Percentiles rank a stretch among this genome's conserved stretches.
These are phyloP conservation scores for Chlorella vulgaris DNA, from an alignment of 139 green algal genomes.

Conservation along the genomic window DNA sequence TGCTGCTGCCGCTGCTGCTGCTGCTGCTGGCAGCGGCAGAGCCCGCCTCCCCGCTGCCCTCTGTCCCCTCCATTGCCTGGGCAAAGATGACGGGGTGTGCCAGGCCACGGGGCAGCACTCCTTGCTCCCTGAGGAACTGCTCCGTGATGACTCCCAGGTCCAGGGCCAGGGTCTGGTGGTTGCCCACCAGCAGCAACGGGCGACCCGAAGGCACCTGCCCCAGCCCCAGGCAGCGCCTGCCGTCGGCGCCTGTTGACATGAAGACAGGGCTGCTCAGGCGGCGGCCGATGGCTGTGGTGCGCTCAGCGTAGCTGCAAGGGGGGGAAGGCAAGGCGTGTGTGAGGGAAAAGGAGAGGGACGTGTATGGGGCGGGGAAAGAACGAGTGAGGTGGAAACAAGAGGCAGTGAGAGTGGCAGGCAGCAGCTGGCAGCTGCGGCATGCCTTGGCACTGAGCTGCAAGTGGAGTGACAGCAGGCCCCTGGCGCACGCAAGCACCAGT, in stretches of 20 bases:
- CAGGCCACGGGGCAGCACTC: slow-evolving; percentile 78
- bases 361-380: no score
- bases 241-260: slow-evolving; percentile 69
- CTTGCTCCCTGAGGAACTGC: slow-evolving; percentile 69
- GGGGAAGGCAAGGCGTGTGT: background rate
- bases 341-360: background rate
- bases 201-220: slow-evolving; percentile 46
- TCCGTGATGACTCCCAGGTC: slow-evolving; percentile 84
- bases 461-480: no score
- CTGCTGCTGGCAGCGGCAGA: background rate
- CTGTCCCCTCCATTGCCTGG: background rate
- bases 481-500: background rate
- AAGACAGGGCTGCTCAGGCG: slow-evolving; percentile 81
- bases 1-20: background rate
- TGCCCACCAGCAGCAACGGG: slow-evolving; percentile 90
- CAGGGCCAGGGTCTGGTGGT: slow-evolving; percentile 89
- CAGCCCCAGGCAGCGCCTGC: slow-evolving; percentile 54
- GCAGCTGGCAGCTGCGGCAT: slow-evolving; percentile 29
- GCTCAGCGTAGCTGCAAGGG: slow-evolving; percentile 30
- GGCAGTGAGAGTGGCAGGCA: no score
- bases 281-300: slow-evolving; percentile 41
- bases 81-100: slow-evolving; percentile 76
- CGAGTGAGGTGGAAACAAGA: no score
- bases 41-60: background rate
- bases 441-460: no score